Evolutionary conservation across 2,329 filamentous ascomycete genomes (phyloP).

Genomic region (Diplodia scrobiculata): DNA sequence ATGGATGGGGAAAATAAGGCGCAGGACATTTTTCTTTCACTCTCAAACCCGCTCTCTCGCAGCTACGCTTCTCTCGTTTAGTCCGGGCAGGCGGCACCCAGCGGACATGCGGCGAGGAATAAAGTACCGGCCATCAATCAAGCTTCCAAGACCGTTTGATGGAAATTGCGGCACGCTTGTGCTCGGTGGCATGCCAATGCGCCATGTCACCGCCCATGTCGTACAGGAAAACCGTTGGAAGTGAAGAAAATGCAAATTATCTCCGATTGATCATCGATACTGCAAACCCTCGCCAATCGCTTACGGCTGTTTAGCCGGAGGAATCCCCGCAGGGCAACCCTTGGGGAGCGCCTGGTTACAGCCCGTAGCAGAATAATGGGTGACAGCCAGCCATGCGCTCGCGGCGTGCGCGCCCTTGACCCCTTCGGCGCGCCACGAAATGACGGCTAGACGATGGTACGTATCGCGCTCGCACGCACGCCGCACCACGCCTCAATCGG

Average conservation of each 20-base stretch:
- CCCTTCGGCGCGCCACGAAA: constrained; percentile 13
- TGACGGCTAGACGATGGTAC: constrained; percentile 22
- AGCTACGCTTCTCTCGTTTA: constrained; percentile 12
- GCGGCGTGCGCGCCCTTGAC: not conserved
- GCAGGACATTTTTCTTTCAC: constrained; percentile 9
- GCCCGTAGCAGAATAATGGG: constrained; percentile 4
- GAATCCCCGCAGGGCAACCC: constrained; percentile 24
- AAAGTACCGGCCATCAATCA: constrained; percentile 26
- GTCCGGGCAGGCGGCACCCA: constrained; percentile 9
- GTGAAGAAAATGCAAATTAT: constrained; percentile 37
- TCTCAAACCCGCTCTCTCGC: not conserved
- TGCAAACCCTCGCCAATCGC: constrained; percentile 42
- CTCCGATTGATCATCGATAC: constrained; percentile 43
- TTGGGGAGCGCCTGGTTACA: constrained; percentile 7
- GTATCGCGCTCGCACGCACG: constrained; percentile 12
- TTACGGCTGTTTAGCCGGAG: constrained; percentile 28
- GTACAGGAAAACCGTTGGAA: constrained; percentile 29
- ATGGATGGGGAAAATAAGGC: constrained; percentile 25
- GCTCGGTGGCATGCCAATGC: constrained; percentile 22
- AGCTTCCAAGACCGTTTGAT: constrained; percentile 25
- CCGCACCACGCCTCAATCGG: constrained; percentile 17
- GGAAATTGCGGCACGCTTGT: constrained; percentile 22
- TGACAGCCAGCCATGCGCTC: constrained; percentile 9
- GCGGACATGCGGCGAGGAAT: constrained; percentile 9
- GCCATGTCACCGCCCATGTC: constrained; percentile 17